These are phyloP conservation scores for Cercophora samala DNA, from an alignment of 495 filamentous ascomycete species.

Conservation along the genomic window DNA sequence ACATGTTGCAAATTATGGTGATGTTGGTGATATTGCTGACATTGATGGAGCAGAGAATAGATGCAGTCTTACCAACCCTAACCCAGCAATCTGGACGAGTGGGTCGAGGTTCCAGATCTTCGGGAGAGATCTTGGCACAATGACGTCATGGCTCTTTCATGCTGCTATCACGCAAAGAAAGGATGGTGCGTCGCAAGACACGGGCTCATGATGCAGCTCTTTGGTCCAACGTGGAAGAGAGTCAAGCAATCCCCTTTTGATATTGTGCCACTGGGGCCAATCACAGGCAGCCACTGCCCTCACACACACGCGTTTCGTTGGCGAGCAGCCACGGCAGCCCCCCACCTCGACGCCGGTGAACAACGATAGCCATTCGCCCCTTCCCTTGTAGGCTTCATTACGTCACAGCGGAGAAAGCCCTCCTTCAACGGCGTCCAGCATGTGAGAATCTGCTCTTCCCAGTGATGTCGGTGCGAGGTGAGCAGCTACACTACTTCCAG, in stretches of 20 bases:
- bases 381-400: neutral
- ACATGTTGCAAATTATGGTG: neutral
- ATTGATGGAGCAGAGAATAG: neutral
- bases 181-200: neutral
- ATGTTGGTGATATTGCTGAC: neutral
- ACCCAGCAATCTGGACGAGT: neutral
- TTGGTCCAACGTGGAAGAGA: neutral
- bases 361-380: neutral
- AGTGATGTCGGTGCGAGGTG: neutral
- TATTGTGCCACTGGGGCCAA: neutral
- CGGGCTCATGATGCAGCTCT: neutral
- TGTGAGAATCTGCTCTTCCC: neutral
- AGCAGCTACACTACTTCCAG: neutral
- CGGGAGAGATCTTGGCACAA: neutral
- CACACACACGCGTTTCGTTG: neutral
- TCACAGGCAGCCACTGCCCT: neutral
- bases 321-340: neutral
- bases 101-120: neutral
- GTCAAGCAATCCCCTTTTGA: neutral
- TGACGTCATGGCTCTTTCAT: conserved; percentile 5
- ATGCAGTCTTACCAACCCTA: neutral
- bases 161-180: neutral
- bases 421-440: neutral
- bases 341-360: neutral
- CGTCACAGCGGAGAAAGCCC: neutral